A percentile compares a stretch with the other conserved stretches of the same genome.
phyloP scores from a whole-genome alignment of 768 basidiomycete species.

The Boletales sp. region DNA sequence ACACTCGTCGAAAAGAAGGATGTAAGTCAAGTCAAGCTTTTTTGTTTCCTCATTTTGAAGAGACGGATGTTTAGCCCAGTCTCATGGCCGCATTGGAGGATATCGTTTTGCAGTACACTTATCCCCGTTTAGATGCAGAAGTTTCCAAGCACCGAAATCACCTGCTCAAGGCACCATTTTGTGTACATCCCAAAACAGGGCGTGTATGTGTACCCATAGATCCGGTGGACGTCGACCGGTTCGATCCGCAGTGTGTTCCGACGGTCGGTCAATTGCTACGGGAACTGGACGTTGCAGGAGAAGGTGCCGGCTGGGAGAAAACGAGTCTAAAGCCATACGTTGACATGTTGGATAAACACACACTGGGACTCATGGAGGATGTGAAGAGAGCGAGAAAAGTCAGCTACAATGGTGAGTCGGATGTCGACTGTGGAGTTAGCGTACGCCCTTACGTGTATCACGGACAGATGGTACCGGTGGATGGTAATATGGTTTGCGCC shows the following conservation, averaged over 20 bases:
- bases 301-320: conserved; percentile 76
- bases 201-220: conserved; percentile 93
- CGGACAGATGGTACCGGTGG: conserved; percentile 13
- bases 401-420: conserved; percentile 16
- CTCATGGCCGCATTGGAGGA: conserved; percentile 62
- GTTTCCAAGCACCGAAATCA: conserved; percentile 98
- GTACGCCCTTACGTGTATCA: not conserved
- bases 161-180: conserved; percentile 96
- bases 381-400: conserved; percentile 22
- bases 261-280: conserved; percentile 79
- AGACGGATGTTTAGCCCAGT: conserved; percentile 4
- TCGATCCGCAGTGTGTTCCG: conserved; percentile 83
- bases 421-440: not conserved
- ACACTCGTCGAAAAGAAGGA: conserved; percentile 30
- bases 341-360: conserved; percentile 81
- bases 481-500: conserved; percentile 21
- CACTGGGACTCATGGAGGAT: conserved; percentile 30
- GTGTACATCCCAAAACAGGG: conserved; percentile 94
- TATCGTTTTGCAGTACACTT: conserved; percentile 88
- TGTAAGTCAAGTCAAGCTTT: conserved; percentile 25
- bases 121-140: conserved; percentile 94
- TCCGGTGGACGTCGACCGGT: conserved; percentile 66
- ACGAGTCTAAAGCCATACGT: conserved; percentile 90
- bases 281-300: conserved; percentile 62
- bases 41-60: not conserved